Evolutionary conservation across 176 grass and related monocot genomes (phyloP).

Genomic region (Cymbopogon citratus): DNA sequence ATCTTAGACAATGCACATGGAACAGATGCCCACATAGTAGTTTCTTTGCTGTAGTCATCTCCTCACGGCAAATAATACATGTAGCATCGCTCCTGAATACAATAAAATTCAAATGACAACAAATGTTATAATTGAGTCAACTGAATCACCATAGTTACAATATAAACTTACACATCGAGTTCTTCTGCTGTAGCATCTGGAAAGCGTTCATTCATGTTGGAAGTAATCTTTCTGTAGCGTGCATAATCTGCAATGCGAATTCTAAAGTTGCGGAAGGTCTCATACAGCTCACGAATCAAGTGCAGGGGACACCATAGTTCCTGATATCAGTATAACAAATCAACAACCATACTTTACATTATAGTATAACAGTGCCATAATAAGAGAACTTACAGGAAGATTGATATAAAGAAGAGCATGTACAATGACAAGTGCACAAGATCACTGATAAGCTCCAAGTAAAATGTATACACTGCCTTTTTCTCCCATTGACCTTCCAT

Average conservation of each 20-base stretch:
- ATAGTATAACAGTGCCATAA: background rate
- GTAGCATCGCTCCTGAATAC: constrained; percentile 77
- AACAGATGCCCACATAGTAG: constrained; percentile 96
- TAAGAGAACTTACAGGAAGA: constrained; percentile 78
- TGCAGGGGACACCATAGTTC: constrained; percentile 97
- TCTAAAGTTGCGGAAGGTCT: constrained; percentile 94
- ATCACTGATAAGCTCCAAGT: constrained; percentile 89
- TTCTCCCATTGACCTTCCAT: constrained; percentile 98
- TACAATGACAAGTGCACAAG: constrained; percentile 94
- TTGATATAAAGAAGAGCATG: constrained; percentile 91
- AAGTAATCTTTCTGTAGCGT: constrained; percentile 92
- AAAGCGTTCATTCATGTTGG: constrained; percentile 98
- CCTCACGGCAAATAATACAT: constrained; percentile 99
- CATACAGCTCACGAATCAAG: constrained; percentile 91
- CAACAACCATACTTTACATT: background rate
- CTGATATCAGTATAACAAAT: constrained; percentile 46
- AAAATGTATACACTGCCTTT: constrained; percentile 98
- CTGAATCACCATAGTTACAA: background rate
- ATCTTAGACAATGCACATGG: constrained; percentile 93
- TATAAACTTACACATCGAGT: constrained; percentile 60
- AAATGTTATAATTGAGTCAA: background rate
- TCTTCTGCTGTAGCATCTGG: constrained; percentile 84
- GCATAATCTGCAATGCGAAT: constrained; percentile 79
- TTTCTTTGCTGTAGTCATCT: constrained; percentile 91
- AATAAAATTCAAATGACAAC: background rate